Percentiles rank a stretch among this genome's conserved stretches.
Evolutionary conservation across 345 rosid species (phyloP).

Genomic region (Barbarea vulgaris): DNA sequence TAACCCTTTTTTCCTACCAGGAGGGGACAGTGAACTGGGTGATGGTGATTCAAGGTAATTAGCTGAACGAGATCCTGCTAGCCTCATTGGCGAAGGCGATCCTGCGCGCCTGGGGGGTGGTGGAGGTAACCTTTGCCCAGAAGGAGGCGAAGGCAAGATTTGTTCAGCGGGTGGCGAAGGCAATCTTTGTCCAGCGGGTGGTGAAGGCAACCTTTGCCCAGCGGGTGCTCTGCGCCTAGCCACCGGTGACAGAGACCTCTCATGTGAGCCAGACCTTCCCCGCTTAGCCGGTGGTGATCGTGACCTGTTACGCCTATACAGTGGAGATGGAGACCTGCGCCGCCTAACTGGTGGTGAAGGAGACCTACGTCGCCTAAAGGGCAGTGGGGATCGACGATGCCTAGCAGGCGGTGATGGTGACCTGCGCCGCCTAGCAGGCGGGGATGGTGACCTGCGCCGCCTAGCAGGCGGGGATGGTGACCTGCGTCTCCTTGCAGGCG

Average conservation of each 20-base stretch:
- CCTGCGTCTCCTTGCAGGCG: conserved; percentile 37
- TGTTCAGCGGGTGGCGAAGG: conserved; percentile 6
- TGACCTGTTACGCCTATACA: conserved; percentile 44
- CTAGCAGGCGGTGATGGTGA: conserved; percentile 32
- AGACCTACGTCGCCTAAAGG: conserved; percentile 37
- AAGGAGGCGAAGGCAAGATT: conserved; percentile 35
- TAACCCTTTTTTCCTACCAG: conserved; percentile 22
- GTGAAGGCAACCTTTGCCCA: conserved; percentile 32
- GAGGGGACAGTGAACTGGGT: conserved; percentile 46
- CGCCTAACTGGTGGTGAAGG: conserved; percentile 43
- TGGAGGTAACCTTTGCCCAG: conserved; percentile 31
- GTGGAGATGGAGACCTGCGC: conserved; percentile 42
- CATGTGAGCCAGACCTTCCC: conserved; percentile 36
- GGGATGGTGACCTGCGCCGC: conserved; percentile 40
- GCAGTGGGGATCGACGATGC: conserved; percentile 37
- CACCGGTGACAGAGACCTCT: conserved; percentile 38
- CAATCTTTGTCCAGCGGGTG: conserved; percentile 4
- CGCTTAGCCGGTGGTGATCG: conserved; percentile 32
- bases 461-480: conserved; percentile 49
- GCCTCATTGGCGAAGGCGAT: conserved; percentile 44
- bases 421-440: conserved; percentile 33
- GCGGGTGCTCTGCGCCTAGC: conserved; percentile 18
- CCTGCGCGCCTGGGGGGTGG: conserved; percentile 43
- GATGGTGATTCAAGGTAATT: conserved; percentile 45
- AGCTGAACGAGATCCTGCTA: conserved; percentile 14